phyloP scores from a whole-genome alignment of 192 early-diverging fungal species.

The Anaeromyces robustus region DNA sequence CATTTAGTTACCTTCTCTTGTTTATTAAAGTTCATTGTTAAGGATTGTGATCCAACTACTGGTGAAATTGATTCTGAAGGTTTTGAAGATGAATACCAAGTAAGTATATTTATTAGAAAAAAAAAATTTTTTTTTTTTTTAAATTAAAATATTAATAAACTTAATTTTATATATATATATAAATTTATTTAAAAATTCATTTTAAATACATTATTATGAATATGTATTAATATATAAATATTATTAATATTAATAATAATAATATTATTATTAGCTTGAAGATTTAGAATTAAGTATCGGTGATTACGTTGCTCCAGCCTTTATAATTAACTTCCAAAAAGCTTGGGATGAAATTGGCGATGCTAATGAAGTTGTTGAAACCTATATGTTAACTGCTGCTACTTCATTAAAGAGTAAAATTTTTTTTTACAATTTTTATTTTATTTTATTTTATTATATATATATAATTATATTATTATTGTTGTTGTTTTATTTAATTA shows the following conservation, averaged over 20 bases:
- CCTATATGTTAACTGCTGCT: slow-evolving; percentile 68
- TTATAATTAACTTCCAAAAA: slow-evolving; percentile 57
- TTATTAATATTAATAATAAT: neutral
- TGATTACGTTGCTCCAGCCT: slow-evolving; percentile 83
- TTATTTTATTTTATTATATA: slow-evolving; percentile 5
- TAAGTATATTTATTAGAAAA: too few relatives aligned
- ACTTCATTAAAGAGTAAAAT: slow-evolving; percentile 54
- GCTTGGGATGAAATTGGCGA: slow-evolving; percentile 65
- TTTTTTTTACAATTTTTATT: too few relatives aligned
- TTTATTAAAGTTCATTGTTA: slow-evolving; percentile 75
- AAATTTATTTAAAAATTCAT: too few relatives aligned
- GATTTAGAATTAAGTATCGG: slow-evolving; percentile 64
- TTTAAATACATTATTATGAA: too few relatives aligned
- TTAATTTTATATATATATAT: slow-evolving; percentile 6
- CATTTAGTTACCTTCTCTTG: slow-evolving; percentile 58
- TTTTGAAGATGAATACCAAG: slow-evolving; percentile 84
- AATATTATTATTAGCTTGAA: slow-evolving; percentile 47
- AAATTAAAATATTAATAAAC: neutral
- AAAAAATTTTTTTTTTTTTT: neutral
- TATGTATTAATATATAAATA: too few relatives aligned
- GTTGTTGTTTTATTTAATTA: too few relatives aligned
- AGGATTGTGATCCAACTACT: slow-evolving; percentile 89
- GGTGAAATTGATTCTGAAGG: slow-evolving; percentile 80
- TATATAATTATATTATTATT: too few relatives aligned
- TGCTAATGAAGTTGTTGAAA: slow-evolving; percentile 65